Percentiles rank a stretch among this genome's conserved stretches.
These are phyloP conservation scores for Salvia hispanica DNA, from an alignment of 257 asterid species.

Conservation along the genomic window DNA sequence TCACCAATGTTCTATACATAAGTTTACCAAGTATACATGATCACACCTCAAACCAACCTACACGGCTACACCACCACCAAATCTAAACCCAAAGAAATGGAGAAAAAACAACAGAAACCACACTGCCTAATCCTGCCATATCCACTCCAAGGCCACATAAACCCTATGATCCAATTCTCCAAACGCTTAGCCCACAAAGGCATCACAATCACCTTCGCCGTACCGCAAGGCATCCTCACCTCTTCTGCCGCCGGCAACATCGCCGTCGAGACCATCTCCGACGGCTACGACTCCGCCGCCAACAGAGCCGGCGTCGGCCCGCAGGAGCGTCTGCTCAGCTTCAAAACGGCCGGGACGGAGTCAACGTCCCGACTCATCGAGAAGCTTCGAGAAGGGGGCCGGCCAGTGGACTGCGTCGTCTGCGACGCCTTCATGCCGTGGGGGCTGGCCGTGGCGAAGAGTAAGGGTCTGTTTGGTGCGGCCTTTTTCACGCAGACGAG, in stretches of 20 bases:
- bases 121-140: too few species aligned
- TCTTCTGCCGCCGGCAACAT: not conserved
- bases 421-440: slow-evolving; percentile 32
- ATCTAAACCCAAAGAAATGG: too few species aligned
- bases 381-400: not conserved
- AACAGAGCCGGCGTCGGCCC: too few species aligned
- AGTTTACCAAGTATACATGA: too few species aligned
- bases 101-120: too few species aligned
- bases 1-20: too few species aligned
- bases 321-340: not conserved
- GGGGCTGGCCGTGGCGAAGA: slow-evolving; percentile 30
- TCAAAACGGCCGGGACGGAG: slow-evolving; percentile 25
- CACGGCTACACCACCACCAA: too few species aligned
- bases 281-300: slow-evolving; percentile 33
- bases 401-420: slow-evolving; percentile 28
- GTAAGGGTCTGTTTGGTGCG: slow-evolving; percentile 25
- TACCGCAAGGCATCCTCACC: not conserved
- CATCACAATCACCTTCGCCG: too few species aligned
- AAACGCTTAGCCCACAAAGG: too few species aligned
- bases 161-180: too few species aligned
- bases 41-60: too few species aligned
- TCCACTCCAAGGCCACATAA: too few species aligned
- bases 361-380: slow-evolving; percentile 23
- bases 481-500: slow-evolving; percentile 30
- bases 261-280: slow-evolving; percentile 35